Percentiles rank a stretch among this genome's conserved stretches.
phyloP scores from a whole-genome alignment of 1,284 basidiomycete genomes.

The Ustilago xerochloae region DNA sequence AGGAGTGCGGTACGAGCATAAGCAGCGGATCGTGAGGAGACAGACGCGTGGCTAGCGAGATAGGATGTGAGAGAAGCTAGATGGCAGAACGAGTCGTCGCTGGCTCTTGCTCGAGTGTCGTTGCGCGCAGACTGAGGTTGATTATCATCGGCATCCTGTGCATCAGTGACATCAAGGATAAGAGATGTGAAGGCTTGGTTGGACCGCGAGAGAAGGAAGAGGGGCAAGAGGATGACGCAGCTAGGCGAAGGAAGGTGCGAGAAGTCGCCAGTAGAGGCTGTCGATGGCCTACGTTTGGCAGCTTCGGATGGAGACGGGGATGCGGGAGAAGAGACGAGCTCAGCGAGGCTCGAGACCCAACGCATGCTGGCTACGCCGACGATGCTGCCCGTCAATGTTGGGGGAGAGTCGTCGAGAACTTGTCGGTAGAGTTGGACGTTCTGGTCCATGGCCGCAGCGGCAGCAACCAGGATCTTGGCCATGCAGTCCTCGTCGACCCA shows the following conservation, averaged over 20 bases:
- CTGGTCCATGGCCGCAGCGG: constrained; percentile 34
- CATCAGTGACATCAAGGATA: constrained; percentile 26
- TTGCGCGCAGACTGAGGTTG: not conserved
- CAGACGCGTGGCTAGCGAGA: constrained; percentile 52
- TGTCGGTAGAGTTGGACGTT: constrained; percentile 32
- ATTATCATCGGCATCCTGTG: not conserved
- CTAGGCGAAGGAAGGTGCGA: constrained; percentile 36
- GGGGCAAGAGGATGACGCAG: constrained; percentile 42
- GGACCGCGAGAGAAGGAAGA: constrained; percentile 50
- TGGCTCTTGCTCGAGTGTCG: constrained; percentile 13
- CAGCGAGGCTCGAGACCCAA: constrained; percentile 37
- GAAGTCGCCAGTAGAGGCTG: constrained; percentile 25
- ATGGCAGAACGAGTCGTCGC: constrained; percentile 33
- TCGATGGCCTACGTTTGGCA: constrained; percentile 6
- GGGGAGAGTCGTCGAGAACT: constrained; percentile 40
- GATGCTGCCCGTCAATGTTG: constrained; percentile 35
- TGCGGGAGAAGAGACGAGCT: constrained; percentile 28
- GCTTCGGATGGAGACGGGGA: not conserved
- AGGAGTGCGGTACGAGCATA: constrained; percentile 53
- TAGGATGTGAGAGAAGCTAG: constrained; percentile 56
- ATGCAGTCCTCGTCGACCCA: constrained; percentile 55
- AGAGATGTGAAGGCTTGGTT: constrained; percentile 52
- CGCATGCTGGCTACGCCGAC: constrained; percentile 41
- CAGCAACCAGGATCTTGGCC: constrained; percentile 35
- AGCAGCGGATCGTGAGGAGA: constrained; percentile 40